Evolutionary conservation across 306 rosid species (phyloP).

Genomic region (Dicorynia guianensis): DNA sequence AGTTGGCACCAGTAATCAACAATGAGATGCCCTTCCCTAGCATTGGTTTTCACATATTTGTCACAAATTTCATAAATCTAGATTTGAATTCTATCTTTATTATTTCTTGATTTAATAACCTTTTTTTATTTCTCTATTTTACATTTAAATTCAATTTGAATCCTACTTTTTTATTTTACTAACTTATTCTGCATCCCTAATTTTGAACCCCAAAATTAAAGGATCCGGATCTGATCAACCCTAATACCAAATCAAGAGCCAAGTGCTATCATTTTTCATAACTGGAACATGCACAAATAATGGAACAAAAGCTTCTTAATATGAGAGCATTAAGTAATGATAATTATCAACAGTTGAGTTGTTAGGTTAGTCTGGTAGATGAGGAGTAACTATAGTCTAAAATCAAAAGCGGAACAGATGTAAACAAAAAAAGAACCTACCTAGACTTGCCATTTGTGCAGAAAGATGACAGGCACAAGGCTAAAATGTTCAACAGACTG

Average conservation of each 20-base stretch:
- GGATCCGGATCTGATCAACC: too few species aligned
- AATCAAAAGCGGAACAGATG: neutral
- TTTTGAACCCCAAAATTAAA: too few species aligned
- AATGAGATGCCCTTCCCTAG: too few species aligned
- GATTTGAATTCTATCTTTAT: too few species aligned
- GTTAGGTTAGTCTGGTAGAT: neutral
- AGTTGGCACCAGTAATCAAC: too few species aligned
- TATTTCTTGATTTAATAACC: too few species aligned
- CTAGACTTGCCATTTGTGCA: neutral
- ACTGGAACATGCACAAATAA: neutral
- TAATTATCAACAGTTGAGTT: conserved; percentile 1
- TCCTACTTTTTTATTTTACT: too few species aligned
- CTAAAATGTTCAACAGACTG: neutral
- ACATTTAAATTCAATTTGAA: too few species aligned
- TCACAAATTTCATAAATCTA: neutral
- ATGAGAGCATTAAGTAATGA: neutral
- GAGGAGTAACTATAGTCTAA: neutral
- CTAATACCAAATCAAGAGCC: neutral
- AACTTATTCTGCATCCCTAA: too few species aligned
- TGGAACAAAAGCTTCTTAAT: neutral
- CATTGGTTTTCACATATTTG: too few species aligned
- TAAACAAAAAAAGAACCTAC: neutral
- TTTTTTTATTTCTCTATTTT: too few species aligned
- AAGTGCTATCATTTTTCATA: neutral
- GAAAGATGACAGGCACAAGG: neutral